These are phyloP conservation scores for Capronia americana DNA, from an alignment of 2,329 filamentous ascomycete genomes.

Conservation along the genomic window DNA sequence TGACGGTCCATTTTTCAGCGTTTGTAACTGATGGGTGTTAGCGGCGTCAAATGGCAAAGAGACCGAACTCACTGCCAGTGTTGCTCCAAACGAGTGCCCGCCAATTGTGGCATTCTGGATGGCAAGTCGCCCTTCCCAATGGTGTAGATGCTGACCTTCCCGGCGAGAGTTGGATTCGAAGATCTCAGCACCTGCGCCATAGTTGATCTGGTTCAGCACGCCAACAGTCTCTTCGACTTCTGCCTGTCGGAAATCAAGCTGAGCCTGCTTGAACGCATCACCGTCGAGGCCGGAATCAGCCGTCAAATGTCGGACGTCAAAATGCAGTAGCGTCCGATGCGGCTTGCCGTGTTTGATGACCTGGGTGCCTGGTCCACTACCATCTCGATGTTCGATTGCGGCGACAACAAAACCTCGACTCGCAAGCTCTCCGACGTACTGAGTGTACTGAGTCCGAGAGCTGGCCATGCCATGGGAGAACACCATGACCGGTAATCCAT, in stretches of 20 bases:
- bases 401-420: slow-evolving; percentile 38
- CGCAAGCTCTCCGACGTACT: slow-evolving; percentile 38
- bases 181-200: slow-evolving; percentile 31
- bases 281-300: slow-evolving; percentile 25
- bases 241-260: slow-evolving; percentile 41
- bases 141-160: slow-evolving; percentile 56
- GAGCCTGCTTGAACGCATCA: slow-evolving; percentile 37
- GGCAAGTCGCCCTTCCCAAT: slow-evolving; percentile 63
- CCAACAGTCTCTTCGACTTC: slow-evolving; percentile 39
- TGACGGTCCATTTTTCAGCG: slow-evolving; percentile 52
- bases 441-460: slow-evolving; percentile 39
- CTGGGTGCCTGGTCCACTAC: slow-evolving; percentile 37
- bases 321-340: slow-evolving; percentile 28
- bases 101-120: slow-evolving; percentile 62
- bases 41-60: neutral
- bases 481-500: slow-evolving; percentile 39
- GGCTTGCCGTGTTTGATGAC: slow-evolving; percentile 29
- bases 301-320: slow-evolving; percentile 29
- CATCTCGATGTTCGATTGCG: slow-evolving; percentile 40
- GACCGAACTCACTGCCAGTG: slow-evolving; percentile 53
- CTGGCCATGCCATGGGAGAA: slow-evolving; percentile 40
- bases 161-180: slow-evolving; percentile 51
- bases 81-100: slow-evolving; percentile 72
- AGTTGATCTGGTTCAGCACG: slow-evolving; percentile 35
- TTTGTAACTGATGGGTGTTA: slow-evolving; percentile 28